Evolutionary conservation across 345 rosid species (phyloP).

Genomic region (Jatropha curcas): DNA sequence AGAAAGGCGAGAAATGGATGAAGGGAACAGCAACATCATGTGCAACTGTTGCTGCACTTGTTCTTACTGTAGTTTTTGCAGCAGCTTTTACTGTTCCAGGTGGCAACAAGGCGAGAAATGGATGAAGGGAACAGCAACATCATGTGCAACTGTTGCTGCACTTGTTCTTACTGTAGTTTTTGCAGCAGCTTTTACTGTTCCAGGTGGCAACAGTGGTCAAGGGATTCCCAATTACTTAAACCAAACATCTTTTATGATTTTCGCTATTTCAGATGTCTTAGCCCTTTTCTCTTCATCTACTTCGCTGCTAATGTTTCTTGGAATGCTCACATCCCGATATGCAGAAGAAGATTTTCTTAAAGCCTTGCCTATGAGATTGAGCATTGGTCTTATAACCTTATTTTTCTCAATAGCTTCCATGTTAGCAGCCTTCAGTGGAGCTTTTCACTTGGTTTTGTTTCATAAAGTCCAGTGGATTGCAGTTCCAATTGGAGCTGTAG

Average conservation of each 20-base stretch:
- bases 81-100: conserved; percentile 24
- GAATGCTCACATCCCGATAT: conserved; percentile 23
- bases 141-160: conserved; percentile 13
- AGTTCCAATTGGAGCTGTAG: conserved; percentile 8
- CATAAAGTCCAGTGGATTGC: conserved; percentile 6
- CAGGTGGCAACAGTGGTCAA: conserved; percentile 6
- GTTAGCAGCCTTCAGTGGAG: conserved; percentile 10
- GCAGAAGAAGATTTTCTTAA: conserved; percentile 21
- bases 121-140: conserved; percentile 20
- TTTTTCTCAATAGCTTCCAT: conserved; percentile 16
- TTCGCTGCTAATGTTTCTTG: conserved; percentile 18
- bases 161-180: conserved; percentile 12
- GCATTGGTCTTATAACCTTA: conserved; percentile 12
- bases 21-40: conserved; percentile 22
- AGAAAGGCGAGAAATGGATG: conserved; percentile 28
- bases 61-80: conserved; percentile 19
- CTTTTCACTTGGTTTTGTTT: conserved; percentile 8
- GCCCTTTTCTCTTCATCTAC: conserved; percentile 15
- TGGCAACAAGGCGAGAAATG: conserved; percentile 12
- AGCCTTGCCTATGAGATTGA: conserved; percentile 16
- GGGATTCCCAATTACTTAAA: conserved; percentile 9
- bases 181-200: conserved; percentile 18
- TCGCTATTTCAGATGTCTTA: neutral
- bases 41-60: conserved; percentile 17
- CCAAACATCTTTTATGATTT: conserved; percentile 2